Percentiles rank a stretch among this genome's conserved stretches.
phyloP scores from a whole-genome alignment of 2,329 filamentous ascomycete species.

The Davidsoniella neocaledoniae region DNA sequence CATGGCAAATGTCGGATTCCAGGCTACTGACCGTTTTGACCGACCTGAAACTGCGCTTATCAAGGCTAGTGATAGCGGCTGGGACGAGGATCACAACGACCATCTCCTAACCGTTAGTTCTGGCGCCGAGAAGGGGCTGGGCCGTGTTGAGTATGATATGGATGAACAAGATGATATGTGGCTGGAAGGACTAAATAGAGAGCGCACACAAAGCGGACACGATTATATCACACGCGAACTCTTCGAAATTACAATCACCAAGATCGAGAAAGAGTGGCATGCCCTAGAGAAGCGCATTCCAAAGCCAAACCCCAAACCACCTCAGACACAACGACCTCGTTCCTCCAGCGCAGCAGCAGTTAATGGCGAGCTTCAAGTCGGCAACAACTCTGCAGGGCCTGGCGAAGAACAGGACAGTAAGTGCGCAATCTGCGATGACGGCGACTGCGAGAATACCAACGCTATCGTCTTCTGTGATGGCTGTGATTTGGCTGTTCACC shows the following conservation, averaged over 20 bases:
- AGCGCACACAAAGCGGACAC: constrained; percentile 55
- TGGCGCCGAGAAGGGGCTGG: constrained; percentile 32
- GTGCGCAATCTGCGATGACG: constrained; percentile 94
- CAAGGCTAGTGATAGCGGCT: constrained; percentile 41
- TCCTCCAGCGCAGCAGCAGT: constrained; percentile 91
- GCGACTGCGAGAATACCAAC: constrained; percentile 98
- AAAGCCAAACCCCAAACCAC: constrained; percentile 90
- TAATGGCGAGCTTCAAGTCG: constrained; percentile 69
- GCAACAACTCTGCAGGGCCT: constrained; percentile 8
- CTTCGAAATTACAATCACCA: constrained; percentile 95
- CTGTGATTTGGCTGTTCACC: constrained; percentile 91
- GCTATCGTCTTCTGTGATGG: constrained; percentile 98
- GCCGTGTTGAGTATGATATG: constrained; percentile 97
- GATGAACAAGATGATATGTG: constrained; percentile 97
- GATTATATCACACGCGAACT: constrained; percentile 81
- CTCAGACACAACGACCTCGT: constrained; percentile 80
- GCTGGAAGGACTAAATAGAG: constrained; percentile 68
- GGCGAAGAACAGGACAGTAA: constrained; percentile 95
- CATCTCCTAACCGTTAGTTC: constrained; percentile 17
- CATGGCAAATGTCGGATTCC: constrained; percentile 91
- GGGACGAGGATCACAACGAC: constrained; percentile 34
- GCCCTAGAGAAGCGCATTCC: constrained; percentile 90
- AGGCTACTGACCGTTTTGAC: constrained; percentile 80
- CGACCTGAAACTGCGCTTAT: constrained; percentile 59
- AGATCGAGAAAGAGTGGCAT: constrained; percentile 98